A percentile compares a stretch with the other conserved stretches of the same genome.
phyloP scores from a whole-genome alignment of 2,329 filamentous ascomycete species.

The Fonsecaea nubica region DNA sequence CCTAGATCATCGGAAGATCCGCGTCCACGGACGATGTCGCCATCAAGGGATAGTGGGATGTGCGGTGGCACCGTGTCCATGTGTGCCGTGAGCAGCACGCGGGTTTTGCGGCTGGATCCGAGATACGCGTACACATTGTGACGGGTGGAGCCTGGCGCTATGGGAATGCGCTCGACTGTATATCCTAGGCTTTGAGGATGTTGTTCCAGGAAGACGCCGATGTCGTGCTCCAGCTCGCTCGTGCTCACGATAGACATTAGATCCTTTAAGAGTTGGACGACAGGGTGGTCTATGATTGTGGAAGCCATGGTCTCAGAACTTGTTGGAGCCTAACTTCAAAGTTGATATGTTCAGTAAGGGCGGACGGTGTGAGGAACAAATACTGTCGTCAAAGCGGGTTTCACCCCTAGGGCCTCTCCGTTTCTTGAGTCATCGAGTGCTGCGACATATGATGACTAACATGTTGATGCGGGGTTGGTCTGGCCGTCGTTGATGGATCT shows the following conservation, averaged over 20 bases:
- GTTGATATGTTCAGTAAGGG: too few species aligned
- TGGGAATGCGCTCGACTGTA: conserved; percentile 48
- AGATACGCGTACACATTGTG: conserved; percentile 52
- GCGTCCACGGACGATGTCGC: conserved; percentile 68
- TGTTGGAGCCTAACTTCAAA: too few species aligned
- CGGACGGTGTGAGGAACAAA: too few species aligned
- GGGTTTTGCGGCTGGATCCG: conserved; percentile 41
- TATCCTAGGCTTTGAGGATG: conserved; percentile 46
- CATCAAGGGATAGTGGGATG: conserved; percentile 66
- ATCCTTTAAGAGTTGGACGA: conserved; percentile 44
- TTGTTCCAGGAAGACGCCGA: conserved; percentile 46
- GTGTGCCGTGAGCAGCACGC: conserved; percentile 47
- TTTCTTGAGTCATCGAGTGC: too few species aligned
- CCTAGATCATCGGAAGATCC: conserved; percentile 68
- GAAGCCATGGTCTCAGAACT: too few species aligned
- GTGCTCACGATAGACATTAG: conserved; percentile 49
- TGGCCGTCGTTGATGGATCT: too few species aligned
- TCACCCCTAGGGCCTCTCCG: too few species aligned
- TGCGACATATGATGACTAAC: too few species aligned
- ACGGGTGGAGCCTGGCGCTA: conserved; percentile 44
- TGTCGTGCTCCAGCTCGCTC: conserved; percentile 48
- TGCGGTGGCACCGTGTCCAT: conserved; percentile 69
- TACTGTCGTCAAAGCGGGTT: too few species aligned
- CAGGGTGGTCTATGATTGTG: too few species aligned
- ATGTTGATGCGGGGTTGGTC: too few species aligned